Evolutionary conservation across 495 filamentous ascomycete genomes (phyloP), one percentile per base, ranked within the genome.

Genomic region (Podospora appendiculata): DNA sequence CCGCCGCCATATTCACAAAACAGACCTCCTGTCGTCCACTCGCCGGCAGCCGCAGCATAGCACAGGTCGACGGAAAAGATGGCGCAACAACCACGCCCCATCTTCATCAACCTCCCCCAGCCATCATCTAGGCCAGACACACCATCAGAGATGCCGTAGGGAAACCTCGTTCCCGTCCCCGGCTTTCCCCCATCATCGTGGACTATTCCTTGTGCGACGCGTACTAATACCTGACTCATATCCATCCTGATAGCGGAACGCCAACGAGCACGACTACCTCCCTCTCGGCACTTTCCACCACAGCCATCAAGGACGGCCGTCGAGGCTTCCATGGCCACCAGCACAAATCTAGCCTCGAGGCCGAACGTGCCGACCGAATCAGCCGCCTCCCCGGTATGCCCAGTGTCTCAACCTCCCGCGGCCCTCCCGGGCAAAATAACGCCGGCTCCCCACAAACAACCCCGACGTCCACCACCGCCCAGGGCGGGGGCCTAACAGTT

Each of bases 291-390:
- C 78, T 95, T 34, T 92, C 87, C 16, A 96, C 90, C 32, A 91
- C 89, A 6, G 90, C 90, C 45, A 93, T 93, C 74, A 96, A 94
- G 70, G 90, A 96, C 59, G 90, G 90, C 53, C 89, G 94, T 57
- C 85, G 86, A 53, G 90, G 90, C 61, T 80, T 88, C 53, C 65
- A 71, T 19, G 73, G 73, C 51, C 74, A 76, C 16, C 84, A 87
- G 63, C 76, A 72, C 19, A 72, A 77, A 7, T 87, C 84, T 7
- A 86, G 83, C 52, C 80, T 90, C 25, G 90, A 93, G 55, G 89
- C 89, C 49, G 90, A 96, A 68, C 89, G 90, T 58, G 90, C 89
- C 47, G 90, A 95, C 69, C 89, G 90, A 58, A 95, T 96, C 63
- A 93, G 89, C 36, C 88, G 90, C 25, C 81, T 96, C 13, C 86